Evolutionary conservation across 1,284 basidiomycete species (phyloP), one percentile per base, ranked within the genome.

Genomic region (Malassezia brasiliensis): DNA sequence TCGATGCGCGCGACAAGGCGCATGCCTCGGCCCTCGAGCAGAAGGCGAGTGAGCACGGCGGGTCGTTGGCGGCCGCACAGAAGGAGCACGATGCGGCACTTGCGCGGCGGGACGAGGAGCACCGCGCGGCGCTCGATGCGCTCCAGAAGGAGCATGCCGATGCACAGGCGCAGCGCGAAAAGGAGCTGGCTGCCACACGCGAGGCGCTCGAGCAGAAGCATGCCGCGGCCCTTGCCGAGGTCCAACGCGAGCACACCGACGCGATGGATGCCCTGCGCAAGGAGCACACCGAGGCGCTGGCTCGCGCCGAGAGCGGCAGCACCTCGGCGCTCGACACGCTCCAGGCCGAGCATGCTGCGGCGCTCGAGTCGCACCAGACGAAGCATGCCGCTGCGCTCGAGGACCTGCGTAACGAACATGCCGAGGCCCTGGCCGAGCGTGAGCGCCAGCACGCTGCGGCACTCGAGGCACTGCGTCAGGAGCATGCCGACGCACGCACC

Each of bases 331-430:
- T 36, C 35, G 14, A 25, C 14, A 11, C 22, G 22, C 4, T 28
- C 10, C 22, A 17, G 32, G 10, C 19, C 4, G 11, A 20, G 32
- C n/a, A 31, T 11, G 20, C 41, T 10, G 31, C 11, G 41, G 14
- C 15, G 10, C 39, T 54, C 22, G 35, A 41, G 3, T 14, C n/a
- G 0, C 32, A 32, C 8, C 12, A 28, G 15, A 17, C 14, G 2
- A 19, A 49, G 47, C 52, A 54, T 34, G 25, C 15, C 7, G 28
- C 30, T 5, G 56, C 36, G 19, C 35, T 53, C 28, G 25, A 35
- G 7, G 38, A 46, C 6, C 20, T 39, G 5, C 41, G 37, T 7
- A 37, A 14, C 20, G 30, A 40, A 9, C 38, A 40, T 14, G 6
- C 7, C 38, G 22, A 40, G 22, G 38, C n/a, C 17, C 38, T 40